Evolutionary conservation across 1,284 basidiomycete species (phyloP), one percentile per base, ranked within the genome.

Genomic region (Malassezia slooffiae): DNA sequence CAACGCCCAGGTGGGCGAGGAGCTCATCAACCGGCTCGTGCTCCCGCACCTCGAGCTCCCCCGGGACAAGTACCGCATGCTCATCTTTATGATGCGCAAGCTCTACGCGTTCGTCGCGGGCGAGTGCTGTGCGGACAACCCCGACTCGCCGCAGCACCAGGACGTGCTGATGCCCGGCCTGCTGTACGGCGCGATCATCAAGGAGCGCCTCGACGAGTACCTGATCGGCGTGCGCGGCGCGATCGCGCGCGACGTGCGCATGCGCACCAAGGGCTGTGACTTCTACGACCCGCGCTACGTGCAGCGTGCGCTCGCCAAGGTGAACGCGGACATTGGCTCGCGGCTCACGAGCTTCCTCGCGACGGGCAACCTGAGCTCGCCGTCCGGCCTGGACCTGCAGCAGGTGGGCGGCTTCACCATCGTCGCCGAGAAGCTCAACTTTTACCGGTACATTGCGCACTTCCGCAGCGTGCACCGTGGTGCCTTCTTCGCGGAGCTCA

Each of bases 391-490:
- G 42, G 93, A 97, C 72, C 74, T 99, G 15, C 91, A 97, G 70
- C 93, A 99, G 73, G 83, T 88, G 0, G 84, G 86, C 13, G 93
- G 93, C 34, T 97, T 93, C 74, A 96, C 93, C 4, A 91, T 99
- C 60, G 85, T 97, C 34, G 93, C 91, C 3, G 93, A 99, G 73
- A 97, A 97, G 73, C 77, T 99, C 54, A 99, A 99, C 72, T 99
- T 91, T 79, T 84, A 85, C 66, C 87, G 93, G 35, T 99, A 96
- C 72, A 88, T 99, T 70, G 85, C 85, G 61, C 93, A 99, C 73
- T 99, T 99, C 76, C 78, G 93, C 44, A 95, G 86, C 70, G 90
- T 99, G 32, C 93, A 99, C 73, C 85, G 93, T 74, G 93, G 93
- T 72, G 89, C 93, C 32, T 99, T 99, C 79, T 99, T 97, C 68